Conservation (phyloP, 2,329 filamentous ascomycete genomes). For the Fonsecaea multimorphosa region DNA sequence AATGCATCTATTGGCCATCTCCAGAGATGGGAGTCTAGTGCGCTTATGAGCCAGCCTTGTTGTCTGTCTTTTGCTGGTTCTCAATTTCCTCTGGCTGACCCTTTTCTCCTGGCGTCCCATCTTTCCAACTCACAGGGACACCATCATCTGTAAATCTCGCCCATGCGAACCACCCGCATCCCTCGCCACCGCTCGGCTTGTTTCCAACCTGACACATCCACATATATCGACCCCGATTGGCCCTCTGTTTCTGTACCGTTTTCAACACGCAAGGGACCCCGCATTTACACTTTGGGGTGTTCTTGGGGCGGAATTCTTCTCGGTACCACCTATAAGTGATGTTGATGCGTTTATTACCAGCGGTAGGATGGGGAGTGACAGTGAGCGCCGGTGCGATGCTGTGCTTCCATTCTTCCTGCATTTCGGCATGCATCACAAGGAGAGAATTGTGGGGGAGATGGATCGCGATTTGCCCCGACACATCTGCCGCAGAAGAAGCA, state of each 20-base stretch:
- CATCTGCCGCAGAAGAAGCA: conserved; percentile 56
- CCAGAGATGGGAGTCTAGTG: background rate
- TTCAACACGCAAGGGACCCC: conserved; percentile 71
- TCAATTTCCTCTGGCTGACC: background rate
- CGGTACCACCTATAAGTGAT: conserved; percentile 92
- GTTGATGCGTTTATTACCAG: conserved; percentile 83
- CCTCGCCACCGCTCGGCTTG: conserved; percentile 48
- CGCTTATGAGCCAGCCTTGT: background rate
- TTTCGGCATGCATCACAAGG: conserved; percentile 94
- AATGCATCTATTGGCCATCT: background rate
- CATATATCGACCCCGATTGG: conserved; percentile 80
- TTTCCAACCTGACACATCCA: conserved; percentile 85
- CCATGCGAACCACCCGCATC: conserved; percentile 83
- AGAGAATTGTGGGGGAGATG: conserved; percentile 94
- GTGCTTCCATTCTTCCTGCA: conserved; percentile 98
- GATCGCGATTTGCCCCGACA: conserved; percentile 85
- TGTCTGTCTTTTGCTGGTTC: background rate
- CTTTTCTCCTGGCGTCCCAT: background rate
- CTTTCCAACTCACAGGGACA: conserved; percentile 67
- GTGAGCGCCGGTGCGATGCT: conserved; percentile 74
- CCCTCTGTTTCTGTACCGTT: conserved; percentile 78
- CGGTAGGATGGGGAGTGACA: conserved; percentile 83
- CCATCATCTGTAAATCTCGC: conserved; percentile 86
- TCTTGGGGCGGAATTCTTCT: conserved; percentile 73
- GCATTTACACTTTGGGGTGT: conserved; percentile 80